Evolutionary conservation across 495 filamentous ascomycete species (phyloP), one percentile per base, ranked within the genome.

Genomic region (Neurospora sp.): DNA sequence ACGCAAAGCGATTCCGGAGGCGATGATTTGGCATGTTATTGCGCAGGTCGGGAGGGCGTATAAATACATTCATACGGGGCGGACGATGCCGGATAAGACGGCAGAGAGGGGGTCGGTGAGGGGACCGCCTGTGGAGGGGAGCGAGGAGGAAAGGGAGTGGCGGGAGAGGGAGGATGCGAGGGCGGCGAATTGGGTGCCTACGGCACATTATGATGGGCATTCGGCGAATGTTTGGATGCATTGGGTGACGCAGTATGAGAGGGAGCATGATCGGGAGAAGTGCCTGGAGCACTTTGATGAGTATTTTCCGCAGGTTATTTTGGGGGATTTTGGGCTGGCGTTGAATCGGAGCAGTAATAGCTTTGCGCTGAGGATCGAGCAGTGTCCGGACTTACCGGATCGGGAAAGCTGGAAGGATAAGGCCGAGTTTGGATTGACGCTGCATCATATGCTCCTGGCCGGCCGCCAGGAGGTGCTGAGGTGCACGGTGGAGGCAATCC

Each of bases 21-120:
- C 23, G 6, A 44, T 78, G 48, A 76, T 79, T 35, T 78, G 77
- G 77, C 76, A 79, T 59, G 27, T 74, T 8, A 69, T 78, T 23
- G 70, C 75, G 16, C 69, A 76, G 54, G 5, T 76, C 0, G 72
- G 70, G 3, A 73, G 75, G 9, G 75, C 74, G 0, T 44, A 48
- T 14, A 41, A 66, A 6, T 76, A 23, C 12, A 16, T 78, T 0
- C 76, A 79, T 37, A 75, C 73, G 0, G 76, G 76, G 0, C 3
- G 71, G 38, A 27, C 44, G 5, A 70, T 35, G 10, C 59, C 20
- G 9, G 39, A 38, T 11, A 23, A n/a, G 20, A 71, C 31, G 73
- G 71, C 39, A 2, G 46, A 3, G 0, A 3, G 16, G 8, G 69
- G 48, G 0, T 35, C 8, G 18, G 14, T 20, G 38, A 39, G 35